Evolutionary conservation across 2,329 filamentous ascomycete genomes (phyloP).

Genomic region (Ceratocystis lukuohia): DNA sequence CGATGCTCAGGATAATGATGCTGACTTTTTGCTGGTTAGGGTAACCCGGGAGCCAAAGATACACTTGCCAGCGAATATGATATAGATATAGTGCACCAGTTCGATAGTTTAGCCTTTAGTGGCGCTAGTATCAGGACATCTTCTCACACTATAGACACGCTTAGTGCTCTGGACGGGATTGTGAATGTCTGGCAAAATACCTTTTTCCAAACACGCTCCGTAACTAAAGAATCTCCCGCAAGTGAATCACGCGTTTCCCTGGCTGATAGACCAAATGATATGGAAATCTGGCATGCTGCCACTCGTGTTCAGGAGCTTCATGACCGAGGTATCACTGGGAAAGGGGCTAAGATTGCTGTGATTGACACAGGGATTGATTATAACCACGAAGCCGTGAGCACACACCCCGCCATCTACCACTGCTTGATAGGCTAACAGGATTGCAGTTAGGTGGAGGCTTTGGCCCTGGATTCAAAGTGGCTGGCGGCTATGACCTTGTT

Average conservation of each 20-base stretch:
- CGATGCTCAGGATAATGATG: neutral
- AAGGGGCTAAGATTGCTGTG: slow-evolving; percentile 29
- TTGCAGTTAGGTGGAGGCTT: slow-evolving; percentile 29
- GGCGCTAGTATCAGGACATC: slow-evolving; percentile 27
- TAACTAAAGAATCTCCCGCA: neutral
- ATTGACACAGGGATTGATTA: slow-evolving; percentile 32
- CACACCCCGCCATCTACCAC: neutral
- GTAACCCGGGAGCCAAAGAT: neutral
- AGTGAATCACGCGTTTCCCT: neutral
- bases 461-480: slow-evolving; percentile 28
- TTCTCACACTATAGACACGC: slow-evolving; percentile 26
- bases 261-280: slow-evolving; percentile 19
- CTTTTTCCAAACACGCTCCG: neutral
- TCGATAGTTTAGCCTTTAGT: slow-evolving; percentile 26
- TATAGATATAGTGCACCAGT: neutral
- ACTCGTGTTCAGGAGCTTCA: slow-evolving; percentile 31
- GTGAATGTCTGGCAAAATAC: slow-evolving; percentile 27
- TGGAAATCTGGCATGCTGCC: slow-evolving; percentile 28
- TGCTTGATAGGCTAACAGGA: neutral
- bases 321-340: slow-evolving; percentile 28
- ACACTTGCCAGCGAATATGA: neutral
- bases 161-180: slow-evolving; percentile 27
- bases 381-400: slow-evolving; percentile 23
- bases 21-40: neutral
- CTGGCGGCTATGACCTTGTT: slow-evolving; percentile 29